Base-by-base conservation (phyloP, 2,329 filamentous ascomycete species). In the Bipolaris cookei region DNA sequence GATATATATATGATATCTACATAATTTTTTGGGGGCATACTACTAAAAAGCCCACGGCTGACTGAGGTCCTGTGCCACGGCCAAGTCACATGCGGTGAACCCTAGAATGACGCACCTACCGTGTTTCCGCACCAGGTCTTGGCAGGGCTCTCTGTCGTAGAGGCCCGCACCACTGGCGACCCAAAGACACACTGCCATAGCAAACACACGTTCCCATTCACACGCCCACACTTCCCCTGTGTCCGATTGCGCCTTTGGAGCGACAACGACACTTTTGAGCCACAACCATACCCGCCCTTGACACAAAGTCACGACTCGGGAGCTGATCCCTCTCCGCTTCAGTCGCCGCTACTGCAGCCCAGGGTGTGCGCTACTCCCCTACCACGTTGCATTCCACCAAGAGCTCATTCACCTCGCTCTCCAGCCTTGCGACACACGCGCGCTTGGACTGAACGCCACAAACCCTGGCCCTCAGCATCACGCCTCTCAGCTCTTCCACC, bases 301-400 rank as follows among this genome's bases (percentile, higher is more conserved):
- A 38, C 44, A 45, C 39, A 32, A 41, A 49, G 34, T 44, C 47
- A 47, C 48, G 49, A 56, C n/a, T 45, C 16, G 10, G 56, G 52
- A 50, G 47, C 58, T 54, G 56, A 58, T 67, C 63, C 64, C 64
- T 64, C 67, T 67, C 67, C 64, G 64, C 66, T 70, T 68, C 67
- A 62, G 56, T 64, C 61, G 64, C 64, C 66, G 66, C 66, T 61
- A 61, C 61, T 49, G 53, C 56, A 58, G 64, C 62, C 65, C 62
- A 62, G 64, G 39, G 39, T 23, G 67, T 68, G 64, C 53, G 57
- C 61, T 59, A 38, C 57, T 65, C 54, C 56, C 59, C 54, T 51
- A 54, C 61, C 63, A 70, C 66, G 63, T 64, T 69, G 61, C 62
- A 62, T 66, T 63, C 64, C 66, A 68, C 61, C 52, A 58, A 51